These are phyloP conservation scores for Botryotinia calthae DNA, from an alignment of 2,329 filamentous ascomycete species.

Conservation along the genomic window DNA sequence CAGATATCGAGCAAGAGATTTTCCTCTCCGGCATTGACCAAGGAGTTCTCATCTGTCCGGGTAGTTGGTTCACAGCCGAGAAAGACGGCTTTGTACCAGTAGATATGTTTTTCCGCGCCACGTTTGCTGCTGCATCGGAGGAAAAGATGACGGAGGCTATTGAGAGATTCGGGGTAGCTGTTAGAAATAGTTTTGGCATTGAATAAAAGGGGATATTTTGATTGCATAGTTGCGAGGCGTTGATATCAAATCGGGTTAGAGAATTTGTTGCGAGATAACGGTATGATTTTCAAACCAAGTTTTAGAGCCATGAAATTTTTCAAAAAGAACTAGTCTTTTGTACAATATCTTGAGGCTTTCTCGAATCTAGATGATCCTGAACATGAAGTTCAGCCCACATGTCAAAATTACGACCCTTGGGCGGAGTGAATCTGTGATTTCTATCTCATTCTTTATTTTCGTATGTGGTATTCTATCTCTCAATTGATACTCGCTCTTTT, in stretches of 20 bases:
- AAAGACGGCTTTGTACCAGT: conserved; percentile 50
- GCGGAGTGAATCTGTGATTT: background rate
- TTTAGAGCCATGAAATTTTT: background rate
- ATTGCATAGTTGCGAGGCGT: conserved; percentile 13
- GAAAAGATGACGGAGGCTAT: conserved; percentile 72
- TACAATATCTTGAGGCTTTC: background rate
- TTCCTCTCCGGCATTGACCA: conserved; percentile 74
- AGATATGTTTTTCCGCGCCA: conserved; percentile 77
- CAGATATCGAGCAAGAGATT: conserved; percentile 79
- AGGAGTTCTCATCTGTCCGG: conserved; percentile 77
- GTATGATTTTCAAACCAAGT: background rate
- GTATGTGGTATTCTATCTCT: background rate
- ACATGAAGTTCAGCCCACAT: background rate
- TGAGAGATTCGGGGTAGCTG: conserved; percentile 69
- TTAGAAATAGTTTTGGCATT: conserved; percentile 58
- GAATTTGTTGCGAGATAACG: conserved; percentile 1
- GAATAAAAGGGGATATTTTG: background rate
- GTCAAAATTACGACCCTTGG: background rate
- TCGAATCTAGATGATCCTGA: background rate
- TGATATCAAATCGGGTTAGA: conserved; percentile 10
- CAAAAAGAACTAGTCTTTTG: background rate
- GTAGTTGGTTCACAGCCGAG: conserved; percentile 89
- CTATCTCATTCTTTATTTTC: background rate
- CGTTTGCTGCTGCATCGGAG: conserved; percentile 76
- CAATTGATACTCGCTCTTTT: background rate